Evolutionary conservation across 441 rosid species (phyloP).

Genomic region (Flueggea neowawraea): DNA sequence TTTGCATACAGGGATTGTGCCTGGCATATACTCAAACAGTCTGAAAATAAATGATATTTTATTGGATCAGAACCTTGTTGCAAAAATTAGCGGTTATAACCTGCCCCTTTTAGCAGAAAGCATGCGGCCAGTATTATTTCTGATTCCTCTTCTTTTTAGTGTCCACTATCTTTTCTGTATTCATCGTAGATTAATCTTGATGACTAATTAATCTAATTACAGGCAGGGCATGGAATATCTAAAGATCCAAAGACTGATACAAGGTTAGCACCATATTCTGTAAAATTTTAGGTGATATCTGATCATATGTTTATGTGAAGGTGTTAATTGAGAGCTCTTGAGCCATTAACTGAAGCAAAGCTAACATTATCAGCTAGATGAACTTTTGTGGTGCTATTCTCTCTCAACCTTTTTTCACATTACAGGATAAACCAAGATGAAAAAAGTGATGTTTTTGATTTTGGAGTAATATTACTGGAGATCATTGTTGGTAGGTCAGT

Average conservation of each 20-base stretch:
- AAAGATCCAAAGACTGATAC: conserved; percentile 32
- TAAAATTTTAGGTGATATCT: background rate
- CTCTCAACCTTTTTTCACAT: too few relatives aligned
- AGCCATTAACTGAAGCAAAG: too few relatives aligned
- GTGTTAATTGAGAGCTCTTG: too few relatives aligned
- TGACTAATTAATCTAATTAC: background rate
- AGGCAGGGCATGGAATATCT: conserved; percentile 19
- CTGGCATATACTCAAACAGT: conserved; percentile 75
- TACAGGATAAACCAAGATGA: conserved; percentile 43
- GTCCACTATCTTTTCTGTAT: background rate
- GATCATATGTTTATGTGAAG: background rate
- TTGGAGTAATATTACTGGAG: conserved; percentile 89
- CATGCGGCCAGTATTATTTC: conserved; percentile 48
- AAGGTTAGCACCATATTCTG: conserved; percentile 30
- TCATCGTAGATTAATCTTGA: conserved; percentile 47
- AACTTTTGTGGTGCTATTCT: background rate
- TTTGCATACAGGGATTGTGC: conserved; percentile 91
- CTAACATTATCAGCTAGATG: too few relatives aligned
- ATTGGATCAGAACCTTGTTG: conserved; percentile 72
- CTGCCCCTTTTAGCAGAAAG: conserved; percentile 72
- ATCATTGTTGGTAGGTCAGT: conserved; percentile 68
- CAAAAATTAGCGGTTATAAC: conserved; percentile 87
- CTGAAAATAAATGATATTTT: conserved; percentile 79
- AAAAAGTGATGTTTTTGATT: conserved; percentile 64
- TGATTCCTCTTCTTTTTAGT: background rate